Evolutionary conservation across 148 eudicot genomes (phyloP).

Genomic region (Nyssa sinensis): DNA sequence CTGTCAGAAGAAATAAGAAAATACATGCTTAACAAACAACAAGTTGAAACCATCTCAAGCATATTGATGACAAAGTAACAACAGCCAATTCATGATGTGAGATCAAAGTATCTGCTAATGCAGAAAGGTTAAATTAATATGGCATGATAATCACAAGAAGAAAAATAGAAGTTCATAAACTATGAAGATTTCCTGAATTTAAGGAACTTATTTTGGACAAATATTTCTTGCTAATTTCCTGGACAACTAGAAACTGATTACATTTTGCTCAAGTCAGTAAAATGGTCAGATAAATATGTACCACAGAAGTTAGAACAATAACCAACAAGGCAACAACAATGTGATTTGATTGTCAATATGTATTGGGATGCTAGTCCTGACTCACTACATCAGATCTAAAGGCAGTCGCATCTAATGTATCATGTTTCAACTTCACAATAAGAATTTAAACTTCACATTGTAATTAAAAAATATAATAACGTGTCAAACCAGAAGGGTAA

Average conservation of each 20-base stretch:
- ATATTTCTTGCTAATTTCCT: background rate
- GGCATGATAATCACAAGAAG: background rate
- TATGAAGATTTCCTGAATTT: background rate
- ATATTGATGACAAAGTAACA: background rate
- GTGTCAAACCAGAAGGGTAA: too few species aligned
- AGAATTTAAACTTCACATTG: too few species aligned
- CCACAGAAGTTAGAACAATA: background rate
- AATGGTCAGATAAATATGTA: background rate
- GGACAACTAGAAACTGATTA: background rate
- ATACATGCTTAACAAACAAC: background rate
- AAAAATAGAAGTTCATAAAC: background rate
- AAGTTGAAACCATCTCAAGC: slow-evolving; percentile 7
- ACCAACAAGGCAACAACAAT: too few species aligned
- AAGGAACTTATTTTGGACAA: background rate
- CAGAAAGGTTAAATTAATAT: too few species aligned
- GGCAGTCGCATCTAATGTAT: too few species aligned
- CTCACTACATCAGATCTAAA: background rate
- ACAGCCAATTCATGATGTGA: background rate
- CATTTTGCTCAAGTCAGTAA: background rate
- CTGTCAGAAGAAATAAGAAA: slow-evolving; percentile 23
- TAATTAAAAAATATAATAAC: too few species aligned
- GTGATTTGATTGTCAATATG: background rate
- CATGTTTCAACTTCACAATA: too few species aligned
- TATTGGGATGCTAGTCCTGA: background rate
- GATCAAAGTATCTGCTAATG: background rate